Evolutionary conservation across 2,329 filamentous ascomycete genomes (phyloP).

Genomic region (Pyricularia pennisetigena): DNA sequence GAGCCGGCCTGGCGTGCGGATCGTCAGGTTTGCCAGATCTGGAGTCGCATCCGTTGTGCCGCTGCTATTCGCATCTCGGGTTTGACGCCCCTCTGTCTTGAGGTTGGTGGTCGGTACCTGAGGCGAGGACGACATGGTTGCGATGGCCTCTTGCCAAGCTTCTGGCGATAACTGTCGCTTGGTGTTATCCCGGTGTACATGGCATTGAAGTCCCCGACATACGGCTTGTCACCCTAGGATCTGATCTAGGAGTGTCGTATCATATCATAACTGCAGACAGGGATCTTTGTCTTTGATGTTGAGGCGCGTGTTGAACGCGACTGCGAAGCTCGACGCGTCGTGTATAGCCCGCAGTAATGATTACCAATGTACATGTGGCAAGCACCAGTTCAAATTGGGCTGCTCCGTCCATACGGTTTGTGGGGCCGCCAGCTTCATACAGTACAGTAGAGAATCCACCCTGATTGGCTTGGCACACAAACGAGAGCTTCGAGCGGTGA

Average conservation of each 20-base stretch:
- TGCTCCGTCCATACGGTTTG: neutral
- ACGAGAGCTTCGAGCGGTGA: neutral
- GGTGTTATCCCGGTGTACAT: neutral
- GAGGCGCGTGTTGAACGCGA: neutral
- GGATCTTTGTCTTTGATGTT: neutral
- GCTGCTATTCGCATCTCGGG: neutral
- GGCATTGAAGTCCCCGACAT: neutral
- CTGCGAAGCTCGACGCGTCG: neutral
- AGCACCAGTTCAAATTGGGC: neutral
- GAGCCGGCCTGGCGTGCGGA: slow-evolving; percentile 2
- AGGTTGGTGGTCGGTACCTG: neutral
- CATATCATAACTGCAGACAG: neutral
- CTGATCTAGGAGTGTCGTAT: neutral
- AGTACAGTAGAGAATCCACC: neutral
- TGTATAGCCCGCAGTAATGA: neutral
- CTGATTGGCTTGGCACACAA: neutral
- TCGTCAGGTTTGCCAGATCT: neutral
- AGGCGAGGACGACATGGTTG: neutral
- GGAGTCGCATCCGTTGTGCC: neutral
- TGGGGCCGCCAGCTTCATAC: neutral
- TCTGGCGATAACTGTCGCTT: neutral
- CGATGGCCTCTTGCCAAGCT: neutral
- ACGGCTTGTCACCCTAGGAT: neutral
- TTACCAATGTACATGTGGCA: neutral
- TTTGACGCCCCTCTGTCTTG: neutral